A percentile compares a stretch with the other conserved stretches of the same genome.
Conservation (phyloP, 1,284 basidiomycete species). For the Anthracocystis panici-leucophaei region DNA sequence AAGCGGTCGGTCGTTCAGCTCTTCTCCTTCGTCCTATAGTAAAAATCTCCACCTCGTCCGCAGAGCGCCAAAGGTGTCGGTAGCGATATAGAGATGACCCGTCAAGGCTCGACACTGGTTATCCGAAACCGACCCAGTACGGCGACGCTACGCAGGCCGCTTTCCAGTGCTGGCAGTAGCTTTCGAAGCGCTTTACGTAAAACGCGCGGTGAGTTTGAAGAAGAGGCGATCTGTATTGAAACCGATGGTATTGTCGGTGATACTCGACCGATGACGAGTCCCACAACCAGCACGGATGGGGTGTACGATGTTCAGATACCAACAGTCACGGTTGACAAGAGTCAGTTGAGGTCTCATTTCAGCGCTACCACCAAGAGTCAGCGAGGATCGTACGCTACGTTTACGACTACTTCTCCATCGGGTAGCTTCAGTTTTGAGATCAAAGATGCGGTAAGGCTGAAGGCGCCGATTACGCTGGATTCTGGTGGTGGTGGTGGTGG, state of each 20-base stretch:
- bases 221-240: constrained; percentile 32
- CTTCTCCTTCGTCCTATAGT: background rate
- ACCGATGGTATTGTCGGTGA: constrained; percentile 24
- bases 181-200: constrained; percentile 19
- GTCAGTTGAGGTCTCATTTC: constrained; percentile 26
- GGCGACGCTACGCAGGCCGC: constrained; percentile 14
- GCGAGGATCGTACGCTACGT: constrained; percentile 7
- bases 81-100: constrained; percentile 34
- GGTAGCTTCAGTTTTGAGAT: constrained; percentile 48
- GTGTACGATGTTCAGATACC: constrained; percentile 10
- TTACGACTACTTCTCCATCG: constrained; percentile 9
- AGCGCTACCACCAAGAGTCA: constrained; percentile 6
- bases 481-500: background rate
- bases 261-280: background rate
- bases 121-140: constrained; percentile 25
- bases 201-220: background rate
- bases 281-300: background rate
- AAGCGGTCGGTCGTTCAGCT: background rate
- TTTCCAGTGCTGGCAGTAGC: constrained; percentile 20
- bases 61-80: constrained; percentile 18
- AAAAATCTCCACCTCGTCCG: constrained; percentile 15
- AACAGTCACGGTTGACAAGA: background rate
- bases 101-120: constrained; percentile 24
- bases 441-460: constrained; percentile 22
- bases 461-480: constrained; percentile 10